phyloP scores from a whole-genome alignment of 352 stramenopile species.

The Aphanomyces euteiches region DNA sequence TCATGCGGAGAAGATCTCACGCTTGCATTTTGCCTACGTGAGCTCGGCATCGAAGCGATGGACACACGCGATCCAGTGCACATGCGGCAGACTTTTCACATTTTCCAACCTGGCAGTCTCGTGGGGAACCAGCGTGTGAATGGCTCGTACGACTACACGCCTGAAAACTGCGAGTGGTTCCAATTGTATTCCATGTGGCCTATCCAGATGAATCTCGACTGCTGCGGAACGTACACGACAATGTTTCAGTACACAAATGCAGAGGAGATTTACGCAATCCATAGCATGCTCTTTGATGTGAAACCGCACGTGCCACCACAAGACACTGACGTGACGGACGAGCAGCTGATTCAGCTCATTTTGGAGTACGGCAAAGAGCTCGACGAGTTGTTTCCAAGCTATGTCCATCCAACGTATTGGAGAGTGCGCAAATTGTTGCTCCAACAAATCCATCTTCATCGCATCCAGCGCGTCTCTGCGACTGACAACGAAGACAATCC shows the following conservation, averaged over 20 bases:
- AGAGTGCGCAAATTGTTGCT: conserved; percentile 18
- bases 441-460: conserved; percentile 16
- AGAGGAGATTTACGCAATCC: conserved; percentile 28
- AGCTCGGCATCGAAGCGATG: conserved; percentile 11
- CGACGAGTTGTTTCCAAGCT: conserved; percentile 15
- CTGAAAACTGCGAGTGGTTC: conserved; percentile 28
- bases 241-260: conserved; percentile 30
- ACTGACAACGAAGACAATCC: not conserved
- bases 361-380: conserved; percentile 20
- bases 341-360: conserved; percentile 11
- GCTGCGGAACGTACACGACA: conserved; percentile 24
- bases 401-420: conserved; percentile 23
- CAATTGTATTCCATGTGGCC: conserved; percentile 30
- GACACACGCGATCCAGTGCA: conserved; percentile 16
- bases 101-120: conserved; percentile 27
- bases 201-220: conserved; percentile 27
- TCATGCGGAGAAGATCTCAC: conserved; percentile 22
- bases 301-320: conserved; percentile 13
- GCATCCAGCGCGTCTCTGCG: not conserved
- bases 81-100: conserved; percentile 16
- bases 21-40: conserved; percentile 26
- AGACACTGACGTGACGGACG: not conserved
- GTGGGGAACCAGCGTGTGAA: conserved; percentile 24
- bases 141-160: conserved; percentile 27
- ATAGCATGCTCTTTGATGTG: conserved; percentile 19